Evolutionary conservation across 2,329 filamentous ascomycete genomes (phyloP).

Genomic region (Xylogone sp.): DNA sequence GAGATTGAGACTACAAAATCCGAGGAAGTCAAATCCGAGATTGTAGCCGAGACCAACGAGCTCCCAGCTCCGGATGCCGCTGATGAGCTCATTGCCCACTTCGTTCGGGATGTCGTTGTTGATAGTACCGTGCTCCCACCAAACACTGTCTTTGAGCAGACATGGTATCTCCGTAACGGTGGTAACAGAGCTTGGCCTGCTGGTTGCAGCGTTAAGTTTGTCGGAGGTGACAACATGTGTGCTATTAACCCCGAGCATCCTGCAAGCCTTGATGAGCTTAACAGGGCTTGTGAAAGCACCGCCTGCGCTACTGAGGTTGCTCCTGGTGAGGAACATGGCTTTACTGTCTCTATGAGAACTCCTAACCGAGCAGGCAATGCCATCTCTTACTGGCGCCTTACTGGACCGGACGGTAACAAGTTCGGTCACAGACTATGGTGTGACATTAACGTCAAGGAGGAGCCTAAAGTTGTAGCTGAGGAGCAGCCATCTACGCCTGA

Average conservation of each 20-base stretch:
- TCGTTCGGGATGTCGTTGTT: slow-evolving; percentile 71
- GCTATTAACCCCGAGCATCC: slow-evolving; percentile 78
- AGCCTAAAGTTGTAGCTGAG: slow-evolving; percentile 22
- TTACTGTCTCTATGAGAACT: slow-evolving; percentile 81
- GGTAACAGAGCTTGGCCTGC: slow-evolving; percentile 78
- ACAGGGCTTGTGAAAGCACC: slow-evolving; percentile 78
- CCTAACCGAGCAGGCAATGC: slow-evolving; percentile 71
- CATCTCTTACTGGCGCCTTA: slow-evolving; percentile 96
- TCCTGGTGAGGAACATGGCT: slow-evolving; percentile 71
- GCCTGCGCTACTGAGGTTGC: slow-evolving; percentile 65
- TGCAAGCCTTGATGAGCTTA: slow-evolving; percentile 72
- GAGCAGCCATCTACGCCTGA: slow-evolving; percentile 33
- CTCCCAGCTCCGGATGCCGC: slow-evolving; percentile 21
- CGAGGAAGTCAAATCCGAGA: slow-evolving; percentile 25
- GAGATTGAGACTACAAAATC: slow-evolving; percentile 20
- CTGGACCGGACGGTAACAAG: slow-evolving; percentile 71
- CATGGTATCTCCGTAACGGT: slow-evolving; percentile 86
- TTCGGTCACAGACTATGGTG: slow-evolving; percentile 97
- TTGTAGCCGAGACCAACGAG: slow-evolving; percentile 23
- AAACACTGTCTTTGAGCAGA: slow-evolving; percentile 77
- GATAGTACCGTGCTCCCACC: slow-evolving; percentile 73
- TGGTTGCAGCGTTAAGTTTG: slow-evolving; percentile 85
- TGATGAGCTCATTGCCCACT: slow-evolving; percentile 57
- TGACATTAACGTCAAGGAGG: slow-evolving; percentile 68
- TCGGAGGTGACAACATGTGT: slow-evolving; percentile 96